Base-by-base conservation (phyloP, 1,139 yeast species). In the Candida tropicalis region DNA sequence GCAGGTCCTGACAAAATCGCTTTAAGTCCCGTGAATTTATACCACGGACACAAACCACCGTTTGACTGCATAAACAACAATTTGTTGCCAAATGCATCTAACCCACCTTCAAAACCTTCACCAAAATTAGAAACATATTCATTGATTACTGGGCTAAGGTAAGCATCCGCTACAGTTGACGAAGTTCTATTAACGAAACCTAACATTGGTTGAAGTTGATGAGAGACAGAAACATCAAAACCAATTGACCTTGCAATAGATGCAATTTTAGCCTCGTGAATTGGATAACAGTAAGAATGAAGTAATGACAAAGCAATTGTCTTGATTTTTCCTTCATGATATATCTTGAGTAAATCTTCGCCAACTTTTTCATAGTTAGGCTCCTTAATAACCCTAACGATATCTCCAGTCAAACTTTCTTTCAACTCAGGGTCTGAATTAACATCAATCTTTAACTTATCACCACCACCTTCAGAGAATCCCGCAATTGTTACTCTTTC, bases 1-100 rank as follows among this genome's bases (percentile, higher is more conserved):
- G 79, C 79, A 7, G 79, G 79, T 1, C 79, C 79, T 2, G 77
- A 72, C 29, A 73, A 62, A 34, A 73, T 71, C 1, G 78, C 77
- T 48, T 70, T 70, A 39, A 73, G 59, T 1, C 79, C 79, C 2
- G 76, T 70, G 52, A 73, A 73, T 45, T 68, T 68, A 48, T 73
- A 69, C 74, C 77, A 73, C 4, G 75, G 76, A 50, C 77, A 70
- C 44, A 73, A 62, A 0, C 79, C 79, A 39, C 79, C 79, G 51
- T 73, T 73, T 39, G 75, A 67, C 52, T 73, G 77, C 78, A 73
- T 73, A 53, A 73, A 73, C 38, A 71, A 54, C 32, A 70, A 57
- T 47, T 65, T 69, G 48, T 71, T 70, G 5, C 76, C 75, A 56
- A 71, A 70, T 4, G 74, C 66, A 6, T 63, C 60, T 16, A 71